Conservation (phyloP, 768 basidiomycete genomes). For the Suillus luteus region DNA sequence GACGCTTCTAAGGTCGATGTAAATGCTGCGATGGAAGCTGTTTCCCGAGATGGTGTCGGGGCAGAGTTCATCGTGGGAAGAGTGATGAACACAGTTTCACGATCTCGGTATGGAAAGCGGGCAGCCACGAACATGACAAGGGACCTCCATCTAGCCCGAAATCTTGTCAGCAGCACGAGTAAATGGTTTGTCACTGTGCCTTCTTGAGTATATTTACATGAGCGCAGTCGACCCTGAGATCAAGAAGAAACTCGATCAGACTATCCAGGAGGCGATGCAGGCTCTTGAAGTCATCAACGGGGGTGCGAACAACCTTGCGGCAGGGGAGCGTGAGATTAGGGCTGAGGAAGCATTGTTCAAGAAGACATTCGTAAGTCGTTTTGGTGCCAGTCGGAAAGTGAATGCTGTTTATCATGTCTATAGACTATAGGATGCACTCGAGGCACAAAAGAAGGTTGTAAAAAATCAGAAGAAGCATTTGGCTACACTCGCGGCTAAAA, state of each 20-base stretch:
- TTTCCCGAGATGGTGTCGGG: slow-evolving; percentile 54
- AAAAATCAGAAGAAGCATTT: slow-evolving; percentile 31
- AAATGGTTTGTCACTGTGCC: slow-evolving; percentile 22
- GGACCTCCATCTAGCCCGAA: slow-evolving; percentile 53
- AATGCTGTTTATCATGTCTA: slow-evolving; percentile 11
- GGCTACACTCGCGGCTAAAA: slow-evolving; percentile 37
- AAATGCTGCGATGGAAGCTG: slow-evolving; percentile 57
- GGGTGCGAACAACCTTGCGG: slow-evolving; percentile 38
- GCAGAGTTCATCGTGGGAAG: slow-evolving; percentile 63
- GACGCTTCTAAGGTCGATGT: slow-evolving; percentile 53
- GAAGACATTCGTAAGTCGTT: slow-evolving; percentile 32
- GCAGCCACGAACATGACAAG: slow-evolving; percentile 63
- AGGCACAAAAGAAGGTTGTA: slow-evolving; percentile 33
- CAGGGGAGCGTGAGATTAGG: slow-evolving; percentile 39
- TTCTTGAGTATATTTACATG: slow-evolving; percentile 6
- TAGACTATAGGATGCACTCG: slow-evolving; percentile 25
- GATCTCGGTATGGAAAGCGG: slow-evolving; percentile 72
- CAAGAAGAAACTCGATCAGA: slow-evolving; percentile 49
- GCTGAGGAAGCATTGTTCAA: slow-evolving; percentile 34
- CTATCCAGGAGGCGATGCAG: slow-evolving; percentile 49
- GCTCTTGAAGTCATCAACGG: slow-evolving; percentile 43
- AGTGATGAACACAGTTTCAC: slow-evolving; percentile 58
- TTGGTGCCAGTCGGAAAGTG: background rate
- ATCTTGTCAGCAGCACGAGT: slow-evolving; percentile 58
- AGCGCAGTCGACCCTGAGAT: slow-evolving; percentile 66